These are phyloP conservation scores for Inga leiocalycina DNA, from an alignment of 306 rosid species.

Conservation along the genomic window DNA sequence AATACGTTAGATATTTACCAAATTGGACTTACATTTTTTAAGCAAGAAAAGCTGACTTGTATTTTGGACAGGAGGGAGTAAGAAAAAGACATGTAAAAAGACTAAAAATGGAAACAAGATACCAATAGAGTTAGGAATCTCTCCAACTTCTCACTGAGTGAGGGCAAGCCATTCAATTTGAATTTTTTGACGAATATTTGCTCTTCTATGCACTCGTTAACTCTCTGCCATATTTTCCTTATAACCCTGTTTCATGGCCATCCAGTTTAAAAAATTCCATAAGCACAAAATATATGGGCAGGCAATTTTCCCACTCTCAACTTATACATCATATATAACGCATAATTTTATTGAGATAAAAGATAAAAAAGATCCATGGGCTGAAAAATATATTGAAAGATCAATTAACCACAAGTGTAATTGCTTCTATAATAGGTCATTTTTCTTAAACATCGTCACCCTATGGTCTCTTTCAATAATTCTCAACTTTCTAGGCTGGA, in stretches of 20 bases:
- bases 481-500: neutral
- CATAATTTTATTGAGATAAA: neutral
- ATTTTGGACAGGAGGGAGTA: neutral
- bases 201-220: slow-evolving; percentile 41
- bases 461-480: neutral
- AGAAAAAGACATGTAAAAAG: neutral
- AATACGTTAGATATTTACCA: neutral
- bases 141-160: slow-evolving; percentile 85
- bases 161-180: slow-evolving; percentile 79
- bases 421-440: neutral
- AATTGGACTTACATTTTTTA: neutral
- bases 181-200: slow-evolving; percentile 56
- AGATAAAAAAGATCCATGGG: neutral
- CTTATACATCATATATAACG: neutral
- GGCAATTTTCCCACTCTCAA: neutral
- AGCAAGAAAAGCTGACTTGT: neutral
- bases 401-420: neutral
- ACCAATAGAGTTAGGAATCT: slow-evolving; percentile 78
- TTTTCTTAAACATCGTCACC: slow-evolving; percentile 1
- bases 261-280: slow-evolving; percentile 20
- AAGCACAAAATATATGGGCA: slow-evolving; percentile 28
- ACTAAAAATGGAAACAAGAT: slow-evolving; percentile 32
- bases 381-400: neutral
- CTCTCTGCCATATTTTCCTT: slow-evolving; percentile 39
- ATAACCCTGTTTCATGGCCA: slow-evolving; percentile 59